Percentiles rank a stretch among this genome's conserved stretches.
phyloP scores from a whole-genome alignment of 441 rosid genomes.

The Adansonia madagascariensis region DNA sequence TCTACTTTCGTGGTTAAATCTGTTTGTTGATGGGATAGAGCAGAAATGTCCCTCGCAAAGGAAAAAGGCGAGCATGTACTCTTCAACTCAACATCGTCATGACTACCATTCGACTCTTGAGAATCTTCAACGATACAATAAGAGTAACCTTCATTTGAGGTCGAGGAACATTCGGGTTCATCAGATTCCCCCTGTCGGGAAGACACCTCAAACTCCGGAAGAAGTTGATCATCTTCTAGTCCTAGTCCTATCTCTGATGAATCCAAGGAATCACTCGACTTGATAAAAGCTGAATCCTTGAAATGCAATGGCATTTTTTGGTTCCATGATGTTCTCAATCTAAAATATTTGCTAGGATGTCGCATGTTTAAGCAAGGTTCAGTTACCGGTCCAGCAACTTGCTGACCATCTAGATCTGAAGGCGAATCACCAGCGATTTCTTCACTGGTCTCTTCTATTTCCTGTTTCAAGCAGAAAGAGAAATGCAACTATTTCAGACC shows the following conservation, averaged over 20 bases:
- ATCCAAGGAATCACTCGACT: slow-evolving; percentile 38
- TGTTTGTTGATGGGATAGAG: slow-evolving; percentile 32
- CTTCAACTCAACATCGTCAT: slow-evolving; percentile 28
- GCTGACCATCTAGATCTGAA: slow-evolving; percentile 31
- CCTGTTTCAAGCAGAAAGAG: slow-evolving; percentile 44
- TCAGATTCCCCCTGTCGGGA: slow-evolving; percentile 10
- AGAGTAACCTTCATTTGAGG: slow-evolving; percentile 26
- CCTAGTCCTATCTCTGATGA: slow-evolving; percentile 31
- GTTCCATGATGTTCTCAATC: slow-evolving; percentile 29
- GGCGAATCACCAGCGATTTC: slow-evolving; percentile 35
- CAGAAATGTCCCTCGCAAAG: slow-evolving; percentile 21
- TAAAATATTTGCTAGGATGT: slow-evolving; percentile 7
- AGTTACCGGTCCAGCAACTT: slow-evolving; percentile 19
- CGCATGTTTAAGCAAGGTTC: slow-evolving; percentile 19
- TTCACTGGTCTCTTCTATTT: slow-evolving; percentile 48
- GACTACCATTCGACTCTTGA: slow-evolving; percentile 21
- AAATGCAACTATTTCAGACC: slow-evolving; percentile 8
- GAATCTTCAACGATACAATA: slow-evolving; percentile 49
- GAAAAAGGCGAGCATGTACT: slow-evolving; percentile 29
- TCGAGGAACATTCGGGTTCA: slow-evolving; percentile 35
- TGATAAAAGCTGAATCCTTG: slow-evolving; percentile 34
- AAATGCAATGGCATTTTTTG: slow-evolving; percentile 22
- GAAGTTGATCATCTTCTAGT: slow-evolving; percentile 31
- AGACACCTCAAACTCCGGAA: slow-evolving; percentile 32
- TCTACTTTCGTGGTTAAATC: slow-evolving; percentile 15